Conservation (phyloP, 768 basidiomycete species). For the Boletales sp. region DNA sequence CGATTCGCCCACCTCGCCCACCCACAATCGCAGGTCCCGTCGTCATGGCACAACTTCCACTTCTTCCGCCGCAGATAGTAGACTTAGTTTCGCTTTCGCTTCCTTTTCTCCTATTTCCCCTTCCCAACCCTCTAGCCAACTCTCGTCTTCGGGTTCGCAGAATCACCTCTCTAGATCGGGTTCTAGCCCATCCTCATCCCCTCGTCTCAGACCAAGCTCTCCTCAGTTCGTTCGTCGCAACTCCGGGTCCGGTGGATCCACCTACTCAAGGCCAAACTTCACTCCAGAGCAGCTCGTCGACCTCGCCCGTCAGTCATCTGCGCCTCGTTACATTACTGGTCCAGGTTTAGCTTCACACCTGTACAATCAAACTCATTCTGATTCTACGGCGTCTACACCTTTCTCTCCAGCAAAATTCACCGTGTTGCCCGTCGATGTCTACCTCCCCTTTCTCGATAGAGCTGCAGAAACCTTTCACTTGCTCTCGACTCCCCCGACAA, state of each 20-base stretch:
- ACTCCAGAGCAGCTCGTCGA: conserved; percentile 74
- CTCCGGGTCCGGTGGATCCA: conserved; percentile 32
- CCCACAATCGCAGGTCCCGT: conserved; percentile 30
- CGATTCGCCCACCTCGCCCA: conserved; percentile 24
- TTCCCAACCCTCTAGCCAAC: conserved; percentile 15
- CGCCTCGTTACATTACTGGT: conserved; percentile 31
- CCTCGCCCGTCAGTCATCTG: conserved; percentile 60
- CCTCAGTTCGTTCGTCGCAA: conserved; percentile 32
- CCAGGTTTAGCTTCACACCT: not conserved
- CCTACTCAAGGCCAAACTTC: conserved; percentile 46
- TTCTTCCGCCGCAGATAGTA: conserved; percentile 26
- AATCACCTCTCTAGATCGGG: conserved; percentile 30
- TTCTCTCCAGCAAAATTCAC: conserved; percentile 61
- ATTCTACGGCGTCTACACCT: not conserved
- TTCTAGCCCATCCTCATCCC: conserved; percentile 36
- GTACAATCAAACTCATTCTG: conserved; percentile 3
- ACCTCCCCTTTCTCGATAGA: conserved; percentile 85
- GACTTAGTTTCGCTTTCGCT: conserved; percentile 64
- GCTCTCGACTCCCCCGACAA: conserved; percentile 60
- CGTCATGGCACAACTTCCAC: conserved; percentile 30
- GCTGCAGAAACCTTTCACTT: conserved; percentile 70
- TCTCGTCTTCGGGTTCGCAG: conserved; percentile 25
- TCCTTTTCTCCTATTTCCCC: conserved; percentile 45
- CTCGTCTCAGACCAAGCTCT: conserved; percentile 49
- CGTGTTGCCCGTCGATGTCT: conserved; percentile 69